These are phyloP conservation scores for Lactifluus hygrophoroides DNA, from an alignment of 768 basidiomycete species.

Conservation along the genomic window DNA sequence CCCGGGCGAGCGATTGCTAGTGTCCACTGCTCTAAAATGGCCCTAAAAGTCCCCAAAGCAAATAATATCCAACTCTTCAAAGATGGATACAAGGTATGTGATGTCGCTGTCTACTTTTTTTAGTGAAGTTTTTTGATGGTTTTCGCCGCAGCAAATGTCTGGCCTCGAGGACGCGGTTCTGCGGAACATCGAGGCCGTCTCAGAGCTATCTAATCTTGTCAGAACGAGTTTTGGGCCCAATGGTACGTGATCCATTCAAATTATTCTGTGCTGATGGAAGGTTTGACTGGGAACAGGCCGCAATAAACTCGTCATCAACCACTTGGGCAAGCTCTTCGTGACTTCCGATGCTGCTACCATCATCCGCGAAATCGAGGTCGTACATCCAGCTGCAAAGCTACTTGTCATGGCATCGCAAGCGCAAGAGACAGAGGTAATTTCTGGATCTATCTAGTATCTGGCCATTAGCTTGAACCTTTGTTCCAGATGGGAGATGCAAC, in stretches of 20 bases:
- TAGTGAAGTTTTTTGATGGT: not conserved
- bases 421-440: conserved; percentile 82
- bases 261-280: not conserved
- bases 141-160: conserved; percentile 50
- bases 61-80: conserved; percentile 91
- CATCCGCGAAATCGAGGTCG: conserved; percentile 95
- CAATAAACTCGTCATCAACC: conserved; percentile 97
- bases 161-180: conserved; percentile 97
- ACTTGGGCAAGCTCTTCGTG: conserved; percentile 90
- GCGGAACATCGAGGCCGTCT: conserved; percentile 93
- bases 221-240: conserved; percentile 96
- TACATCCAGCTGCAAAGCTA: conserved; percentile 97
- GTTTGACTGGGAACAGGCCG: conserved; percentile 47
- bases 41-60: conserved; percentile 88
- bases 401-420: conserved; percentile 98
- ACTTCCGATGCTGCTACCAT: conserved; percentile 99
- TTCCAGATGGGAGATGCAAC: conserved; percentile 92
- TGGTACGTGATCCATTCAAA: conserved; percentile 46
- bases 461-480: not conserved
- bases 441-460: not conserved
- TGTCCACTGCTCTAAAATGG: conserved; percentile 41
- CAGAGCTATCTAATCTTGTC: conserved; percentile 89
- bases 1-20: not conserved
- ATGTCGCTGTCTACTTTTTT: not conserved
- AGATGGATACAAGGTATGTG: conserved; percentile 84